Evolutionary conservation across 1,284 basidiomycete species (phyloP).

Genomic region (Moesziomyces globuligerus): DNA sequence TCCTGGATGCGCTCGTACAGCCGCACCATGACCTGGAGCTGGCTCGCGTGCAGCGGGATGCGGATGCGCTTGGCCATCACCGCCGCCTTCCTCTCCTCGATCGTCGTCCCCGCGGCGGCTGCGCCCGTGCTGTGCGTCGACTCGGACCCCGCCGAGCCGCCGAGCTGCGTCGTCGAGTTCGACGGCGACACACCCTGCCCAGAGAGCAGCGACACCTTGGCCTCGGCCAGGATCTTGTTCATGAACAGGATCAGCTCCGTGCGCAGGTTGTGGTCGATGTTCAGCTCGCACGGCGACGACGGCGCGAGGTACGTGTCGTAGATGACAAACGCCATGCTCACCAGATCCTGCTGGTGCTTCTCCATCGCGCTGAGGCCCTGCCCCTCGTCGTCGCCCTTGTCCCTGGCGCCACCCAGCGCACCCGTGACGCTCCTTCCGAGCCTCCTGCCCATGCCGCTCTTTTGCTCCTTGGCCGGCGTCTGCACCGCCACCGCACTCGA

Average conservation of each 20-base stretch:
- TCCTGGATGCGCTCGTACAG: slow-evolving; percentile 95
- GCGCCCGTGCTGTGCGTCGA: slow-evolving; percentile 1
- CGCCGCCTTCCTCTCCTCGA: slow-evolving; percentile 73
- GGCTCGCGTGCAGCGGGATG: slow-evolving; percentile 70
- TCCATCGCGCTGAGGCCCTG: slow-evolving; percentile 77
- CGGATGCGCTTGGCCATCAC: slow-evolving; percentile 45
- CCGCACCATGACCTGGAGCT: slow-evolving; percentile 90
- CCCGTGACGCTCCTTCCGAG: slow-evolving; percentile 72
- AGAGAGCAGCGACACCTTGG: slow-evolving; percentile 26
- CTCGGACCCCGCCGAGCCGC: slow-evolving; percentile 17
- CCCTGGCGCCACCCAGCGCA: slow-evolving; percentile 64
- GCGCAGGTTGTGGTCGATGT: slow-evolving; percentile 95
- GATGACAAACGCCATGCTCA: slow-evolving; percentile 92
- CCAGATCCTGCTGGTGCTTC: slow-evolving; percentile 92
- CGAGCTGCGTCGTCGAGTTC: slow-evolving; percentile 28
- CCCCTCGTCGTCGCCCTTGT: slow-evolving; percentile 26
- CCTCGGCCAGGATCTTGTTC: slow-evolving; percentile 71
- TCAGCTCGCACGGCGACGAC: slow-evolving; percentile 92
- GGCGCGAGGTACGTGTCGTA: slow-evolving; percentile 95
- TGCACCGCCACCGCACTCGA: slow-evolving; percentile 82
- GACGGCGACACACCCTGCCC: slow-evolving; percentile 22
- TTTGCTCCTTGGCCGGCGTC: slow-evolving; percentile 14
- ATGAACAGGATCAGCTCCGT: slow-evolving; percentile 93
- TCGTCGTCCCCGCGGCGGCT: slow-evolving; percentile 16
- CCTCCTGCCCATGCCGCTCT: slow-evolving; percentile 69